Base-by-base conservation (phyloP, 179 eudicot species). In the Carnegiea gigantea region DNA sequence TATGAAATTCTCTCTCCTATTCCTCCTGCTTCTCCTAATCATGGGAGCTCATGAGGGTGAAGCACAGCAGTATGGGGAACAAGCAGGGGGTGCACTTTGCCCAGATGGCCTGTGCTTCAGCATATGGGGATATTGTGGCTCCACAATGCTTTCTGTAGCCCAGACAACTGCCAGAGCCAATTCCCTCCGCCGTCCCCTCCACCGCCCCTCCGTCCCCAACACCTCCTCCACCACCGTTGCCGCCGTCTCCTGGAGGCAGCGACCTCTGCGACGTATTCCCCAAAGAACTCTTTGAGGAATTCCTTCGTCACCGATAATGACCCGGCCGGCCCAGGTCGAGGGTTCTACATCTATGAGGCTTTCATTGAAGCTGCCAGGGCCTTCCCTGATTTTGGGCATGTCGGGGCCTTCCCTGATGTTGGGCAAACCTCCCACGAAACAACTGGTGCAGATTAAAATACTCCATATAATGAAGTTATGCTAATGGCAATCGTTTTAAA, bases 391-490 rank as follows among this genome's bases (percentile, higher is more conserved):
- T 75, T 75, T 75, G 78, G 64, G 57, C 26, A 14, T 30, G 14
- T 1, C 14, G 78, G 78, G 64, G 78, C 78, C 51, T 75, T 75
- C 46, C 30, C 30, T 28, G 30, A 28, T 28, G 26, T 75, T 28
- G 82, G 64, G 9, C 86, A 84, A 9, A 81, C 86, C 14, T 84
- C 86, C 75, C 82, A 81, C 44, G 86, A 80, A 38, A 84, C 83
- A 30, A 76, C 70, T 46, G 83, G 86, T 80, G 60, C 12, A 2
- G 9, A 4, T 9, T 1, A 6, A 8, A 3, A 48, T 11, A 1
- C 51, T 48, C 51, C 51, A 1, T 4, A 6, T 38, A 3, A 38
- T 38, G 43, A 38, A 38, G 43, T 6, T 38, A 3, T 38, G 0
- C 43, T 38, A 3, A 38, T 38, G 4, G 30, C 30, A 28, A 28